Evolutionary conservation across 1,284 basidiomycete genomes (phyloP).

Genomic region (Porodaedalea pini): DNA sequence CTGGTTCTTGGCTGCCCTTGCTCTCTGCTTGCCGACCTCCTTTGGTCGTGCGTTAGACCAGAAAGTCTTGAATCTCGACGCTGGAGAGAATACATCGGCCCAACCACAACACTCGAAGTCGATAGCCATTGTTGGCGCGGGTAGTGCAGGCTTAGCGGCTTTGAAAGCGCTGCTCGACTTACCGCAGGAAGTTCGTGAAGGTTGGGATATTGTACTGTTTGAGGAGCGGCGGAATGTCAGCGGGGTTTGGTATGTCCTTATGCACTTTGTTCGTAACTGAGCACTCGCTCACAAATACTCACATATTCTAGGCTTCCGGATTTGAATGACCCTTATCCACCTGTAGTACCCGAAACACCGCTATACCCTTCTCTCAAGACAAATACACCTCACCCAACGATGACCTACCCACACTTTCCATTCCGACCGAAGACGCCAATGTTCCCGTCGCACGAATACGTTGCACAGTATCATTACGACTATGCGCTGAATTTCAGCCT

Average conservation of each 20-base stretch:
- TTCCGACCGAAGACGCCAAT: conserved; percentile 48
- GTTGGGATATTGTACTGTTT: conserved; percentile 48
- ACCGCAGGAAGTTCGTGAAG: conserved; percentile 34
- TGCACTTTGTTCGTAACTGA: not conserved
- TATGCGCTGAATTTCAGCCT: conserved; percentile 41
- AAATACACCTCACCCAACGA: conserved; percentile 50
- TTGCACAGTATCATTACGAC: conserved; percentile 45
- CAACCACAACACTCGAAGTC: conserved; percentile 34
- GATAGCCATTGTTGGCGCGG: conserved; percentile 50
- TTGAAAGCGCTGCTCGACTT: conserved; percentile 49
- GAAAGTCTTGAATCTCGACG: not conserved
- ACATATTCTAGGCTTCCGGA: conserved; percentile 43
- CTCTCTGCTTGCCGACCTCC: not conserved
- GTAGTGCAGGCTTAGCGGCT: conserved; percentile 50
- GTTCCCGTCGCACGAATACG: conserved; percentile 45
- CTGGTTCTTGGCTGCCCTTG: not conserved
- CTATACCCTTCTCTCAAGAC: conserved; percentile 52
- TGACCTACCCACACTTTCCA: conserved; percentile 52
- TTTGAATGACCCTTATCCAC: conserved; percentile 37
- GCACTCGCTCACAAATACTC: not conserved
- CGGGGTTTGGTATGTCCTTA: conserved; percentile 42
- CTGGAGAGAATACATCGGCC: not conserved
- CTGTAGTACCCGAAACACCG: conserved; percentile 49
- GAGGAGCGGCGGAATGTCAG: conserved; percentile 50
- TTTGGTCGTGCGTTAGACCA: not conserved